These are phyloP conservation scores for Fraxinus excelsior DNA, from an alignment of 257 asterid genomes.

Conservation along the genomic window DNA sequence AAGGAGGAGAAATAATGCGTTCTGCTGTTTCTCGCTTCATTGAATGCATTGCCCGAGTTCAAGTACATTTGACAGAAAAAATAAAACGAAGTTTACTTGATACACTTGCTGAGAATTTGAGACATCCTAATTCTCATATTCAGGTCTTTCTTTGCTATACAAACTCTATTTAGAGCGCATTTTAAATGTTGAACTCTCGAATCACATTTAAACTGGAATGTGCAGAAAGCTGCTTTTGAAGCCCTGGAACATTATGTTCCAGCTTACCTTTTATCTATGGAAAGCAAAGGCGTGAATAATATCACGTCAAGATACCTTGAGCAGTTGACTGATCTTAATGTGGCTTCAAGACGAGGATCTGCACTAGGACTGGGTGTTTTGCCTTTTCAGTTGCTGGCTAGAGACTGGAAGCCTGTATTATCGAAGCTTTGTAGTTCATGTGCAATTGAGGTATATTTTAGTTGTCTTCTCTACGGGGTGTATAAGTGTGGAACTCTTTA, in stretches of 20 bases:
- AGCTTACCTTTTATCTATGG: conserved; percentile 52
- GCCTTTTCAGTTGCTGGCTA: conserved; percentile 69
- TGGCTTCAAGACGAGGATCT: conserved; percentile 94
- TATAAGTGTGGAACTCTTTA: conserved; percentile 7
- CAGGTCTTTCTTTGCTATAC: conserved; percentile 55
- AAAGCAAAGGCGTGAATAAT: conserved; percentile 50
- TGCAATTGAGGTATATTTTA: conserved; percentile 71
- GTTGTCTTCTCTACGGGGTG: conserved; percentile 26
- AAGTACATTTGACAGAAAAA: conserved; percentile 61
- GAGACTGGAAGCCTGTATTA: conserved; percentile 68
- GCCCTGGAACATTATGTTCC: conserved; percentile 68
- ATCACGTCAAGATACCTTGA: conserved; percentile 66
- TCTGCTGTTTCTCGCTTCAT: conserved; percentile 91
- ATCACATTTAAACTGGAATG: conserved; percentile 30
- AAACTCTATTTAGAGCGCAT: conserved; percentile 13
- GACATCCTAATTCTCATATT: conserved; percentile 85
- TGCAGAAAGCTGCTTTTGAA: conserved; percentile 74
- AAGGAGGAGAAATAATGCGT: conserved; percentile 99
- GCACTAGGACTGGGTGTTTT: conserved; percentile 84
- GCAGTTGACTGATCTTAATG: conserved; percentile 82
- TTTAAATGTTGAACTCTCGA: conserved; percentile 16
- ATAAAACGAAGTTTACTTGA: conserved; percentile 71
- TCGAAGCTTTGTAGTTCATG: conserved; percentile 70
- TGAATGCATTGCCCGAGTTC: conserved; percentile 74
- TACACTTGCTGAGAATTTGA: conserved; percentile 85